Conservation (phyloP, 345 rosid genomes). For the Tarenaya hassleriana region DNA sequence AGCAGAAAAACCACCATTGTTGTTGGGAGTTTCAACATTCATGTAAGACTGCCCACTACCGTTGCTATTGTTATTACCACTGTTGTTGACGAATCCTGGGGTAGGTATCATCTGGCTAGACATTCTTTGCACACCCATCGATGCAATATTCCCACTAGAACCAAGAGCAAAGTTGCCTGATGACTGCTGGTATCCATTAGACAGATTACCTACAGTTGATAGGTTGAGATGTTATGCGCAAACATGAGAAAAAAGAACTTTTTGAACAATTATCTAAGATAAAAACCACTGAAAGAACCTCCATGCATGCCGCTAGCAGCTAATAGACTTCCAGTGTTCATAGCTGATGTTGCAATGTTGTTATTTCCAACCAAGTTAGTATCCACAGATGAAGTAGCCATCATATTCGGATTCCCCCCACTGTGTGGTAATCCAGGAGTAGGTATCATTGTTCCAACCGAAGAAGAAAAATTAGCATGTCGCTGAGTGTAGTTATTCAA, state of each 20-base stretch:
- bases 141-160: constrained; percentile 72
- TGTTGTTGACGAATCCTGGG: constrained; percentile 68
- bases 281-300: constrained; percentile 44
- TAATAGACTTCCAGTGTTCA: constrained; percentile 51
- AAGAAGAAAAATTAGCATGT: constrained; percentile 53
- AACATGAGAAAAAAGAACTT: constrained; percentile 9
- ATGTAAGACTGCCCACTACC: constrained; percentile 45
- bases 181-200: constrained; percentile 81
- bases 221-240: constrained; percentile 13
- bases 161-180: constrained; percentile 57
- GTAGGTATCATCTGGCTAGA: constrained; percentile 96
- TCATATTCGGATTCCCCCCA: constrained; percentile 51
- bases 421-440: constrained; percentile 83
- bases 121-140: constrained; percentile 60
- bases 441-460: constrained; percentile 86
- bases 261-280: constrained; percentile 39
- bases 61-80: constrained; percentile 33
- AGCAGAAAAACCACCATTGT: constrained; percentile 56
- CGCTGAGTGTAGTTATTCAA: constrained; percentile 47
- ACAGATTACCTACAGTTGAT: constrained; percentile 47
- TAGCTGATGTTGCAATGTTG: constrained; percentile 41
- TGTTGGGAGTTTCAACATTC: constrained; percentile 60
- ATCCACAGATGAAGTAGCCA: constrained; percentile 63
- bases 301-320: constrained; percentile 50
- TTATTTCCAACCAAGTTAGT: constrained; percentile 49